Base-by-base conservation (phyloP, 805 yeast genomes). In the Candida odintsovae region DNA sequence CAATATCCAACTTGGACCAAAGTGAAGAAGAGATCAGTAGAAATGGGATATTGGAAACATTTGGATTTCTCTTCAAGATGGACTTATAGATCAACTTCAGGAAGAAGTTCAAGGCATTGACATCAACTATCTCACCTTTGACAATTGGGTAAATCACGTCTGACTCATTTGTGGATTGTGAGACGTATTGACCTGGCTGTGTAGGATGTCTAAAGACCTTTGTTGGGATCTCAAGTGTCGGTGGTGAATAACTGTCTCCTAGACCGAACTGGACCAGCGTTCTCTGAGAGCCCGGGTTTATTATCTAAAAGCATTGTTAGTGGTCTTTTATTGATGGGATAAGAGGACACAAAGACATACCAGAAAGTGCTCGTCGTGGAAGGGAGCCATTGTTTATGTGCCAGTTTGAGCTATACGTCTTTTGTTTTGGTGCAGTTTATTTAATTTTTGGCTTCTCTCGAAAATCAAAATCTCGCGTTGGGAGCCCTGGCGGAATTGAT, bases 201-300 rank as follows among this genome's bases (percentile, higher is more conserved):
- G 62, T 57, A 11, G 69, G 59, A 51, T 73, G 71, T 43, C 67
- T 70, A 62, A 78, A 86, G 9, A 92, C 95, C 35, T 72, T 71
- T 0, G 96, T 82, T n/a, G 96, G 95, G 25, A 90, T 71, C 47
- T 79, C 78, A 52, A 76, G 77, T 22, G 81, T 77, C 2, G 97
- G 95, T 2, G 94, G 88, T 9, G 85, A 68, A 50, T 87, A 73
- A 1, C 86, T 71, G 55, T 85, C 95, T 23, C 75, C 71, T 23
- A 90, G 70, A 2, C 97, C 97, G 61, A 86, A 82, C 54, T 85
- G 86, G 25, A 87, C 86, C 45, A 83, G 69, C 0, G 97, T 88
- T 45, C 75, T 68, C 44, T 69, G 71, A 2, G 95, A 84, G 25
- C 97, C 96, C 1, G 95, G 87, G 46, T 88, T 82, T 25, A 90